Evolutionary conservation across 441 rosid genomes (phyloP), one percentile per base, ranked within the genome.

Genomic region (Corymbia calophylla): DNA sequence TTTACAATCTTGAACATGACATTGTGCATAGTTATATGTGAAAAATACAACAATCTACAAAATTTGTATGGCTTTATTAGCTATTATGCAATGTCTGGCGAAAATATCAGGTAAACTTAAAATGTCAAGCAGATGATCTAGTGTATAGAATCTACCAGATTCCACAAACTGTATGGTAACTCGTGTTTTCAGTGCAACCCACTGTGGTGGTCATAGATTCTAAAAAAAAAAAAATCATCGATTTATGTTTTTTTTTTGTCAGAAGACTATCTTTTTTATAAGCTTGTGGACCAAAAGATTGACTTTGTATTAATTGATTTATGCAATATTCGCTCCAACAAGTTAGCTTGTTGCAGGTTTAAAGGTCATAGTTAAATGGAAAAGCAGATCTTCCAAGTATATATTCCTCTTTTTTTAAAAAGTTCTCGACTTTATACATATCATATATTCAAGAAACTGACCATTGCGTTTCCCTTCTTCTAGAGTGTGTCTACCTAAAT

Each of bases 261-360:
- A 39, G 16, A 73, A 73, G 17, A 73, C 21, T 73, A 39, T 39
- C n/a, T 39, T 73, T 60, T 73, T 73, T 39, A 35, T 73, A 73
- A 73, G 49, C 25, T 39, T 73, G 82, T 73, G 82, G 49, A 29
- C 49, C 49, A 73, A 39, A 73, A 73, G 29, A 73, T 73, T 73
- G 82, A 39, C 49, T 73, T 0, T 3, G 29, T 39, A 1, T 73
- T 23, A 25, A 51, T 73, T 73, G 29, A 39, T 73, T 39, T 39
- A 73, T 39, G 84, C 84, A 39, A 73, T 73, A 73, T 21, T 73
- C 84, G 84, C 51, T 73, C 84, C 84, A 39, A 44, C 51, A 73
- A 73, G 49, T 73, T 73, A 73, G 84, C 84, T 39, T 73, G 29
- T 73, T 73, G 29, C 29, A 13, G 84, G 49, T 39, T 39, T 39